These are phyloP conservation scores for Auriscalpium vulgare DNA, from an alignment of 768 basidiomycete species.

Conservation along the genomic window DNA sequence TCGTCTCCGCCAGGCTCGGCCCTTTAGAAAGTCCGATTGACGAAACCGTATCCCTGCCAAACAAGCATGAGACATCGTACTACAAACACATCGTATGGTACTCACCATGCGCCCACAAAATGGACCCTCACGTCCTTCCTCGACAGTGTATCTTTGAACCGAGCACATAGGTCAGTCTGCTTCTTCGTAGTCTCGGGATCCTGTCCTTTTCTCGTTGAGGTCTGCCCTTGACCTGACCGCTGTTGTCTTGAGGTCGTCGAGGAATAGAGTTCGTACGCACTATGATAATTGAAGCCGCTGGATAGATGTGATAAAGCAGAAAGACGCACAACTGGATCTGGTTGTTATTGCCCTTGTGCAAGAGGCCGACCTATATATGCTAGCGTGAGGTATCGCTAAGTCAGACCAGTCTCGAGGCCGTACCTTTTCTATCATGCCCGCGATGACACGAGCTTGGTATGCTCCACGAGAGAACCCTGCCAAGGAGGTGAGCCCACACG, in stretches of 20 bases:
- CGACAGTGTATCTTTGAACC: no score
- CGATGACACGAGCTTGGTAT: constrained; percentile 34
- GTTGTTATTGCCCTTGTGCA: constrained; percentile 30
- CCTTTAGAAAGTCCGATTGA: constrained; percentile 31
- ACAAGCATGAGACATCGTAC: neutral
- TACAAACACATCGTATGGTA: neutral
- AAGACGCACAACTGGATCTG: constrained; percentile 31
- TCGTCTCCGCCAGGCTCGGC: constrained; percentile 25
- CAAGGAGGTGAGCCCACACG: neutral
- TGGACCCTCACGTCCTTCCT: constrained; percentile 23
- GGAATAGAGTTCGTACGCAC: constrained; percentile 26
- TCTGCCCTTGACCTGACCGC: no score
- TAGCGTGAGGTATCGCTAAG: no score
- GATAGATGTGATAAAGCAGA: neutral
- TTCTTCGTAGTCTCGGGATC: no score
- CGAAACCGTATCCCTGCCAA: constrained; percentile 38
- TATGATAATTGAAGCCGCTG: no score
- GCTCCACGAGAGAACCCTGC: constrained; percentile 40
- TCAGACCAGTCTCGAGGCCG: neutral
- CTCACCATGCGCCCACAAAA: constrained; percentile 38
- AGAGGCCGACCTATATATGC: constrained; percentile 33
- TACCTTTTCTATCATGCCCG: constrained; percentile 35
- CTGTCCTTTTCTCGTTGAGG: no score
- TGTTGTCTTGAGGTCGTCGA: neutral
- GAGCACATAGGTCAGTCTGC: no score